Conservation (phyloP, 2,329 filamentous ascomycete species). For the Colletotrichum paranaense region DNA sequence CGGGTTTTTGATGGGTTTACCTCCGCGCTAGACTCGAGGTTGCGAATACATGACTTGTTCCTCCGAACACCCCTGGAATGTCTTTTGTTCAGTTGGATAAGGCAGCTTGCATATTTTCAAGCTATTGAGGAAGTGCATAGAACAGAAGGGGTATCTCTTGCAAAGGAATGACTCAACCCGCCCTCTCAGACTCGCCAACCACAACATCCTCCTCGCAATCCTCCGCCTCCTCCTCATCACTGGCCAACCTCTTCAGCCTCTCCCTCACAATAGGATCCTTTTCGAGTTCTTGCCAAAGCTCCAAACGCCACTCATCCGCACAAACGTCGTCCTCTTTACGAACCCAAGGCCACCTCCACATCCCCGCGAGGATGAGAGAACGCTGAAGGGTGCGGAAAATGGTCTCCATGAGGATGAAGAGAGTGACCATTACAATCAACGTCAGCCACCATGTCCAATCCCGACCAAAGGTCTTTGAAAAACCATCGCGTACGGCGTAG, state of each 20-base stretch:
- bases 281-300: slow-evolving; percentile 70
- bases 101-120: not conserved
- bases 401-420: slow-evolving; percentile 74
- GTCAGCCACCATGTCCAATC: slow-evolving; percentile 81
- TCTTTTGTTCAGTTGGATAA: no score
- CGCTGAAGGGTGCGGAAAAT: slow-evolving; percentile 63
- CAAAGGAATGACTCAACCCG: slow-evolving; percentile 7
- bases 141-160: slow-evolving; percentile 22
- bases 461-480: slow-evolving; percentile 73
- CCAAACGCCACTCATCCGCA: slow-evolving; percentile 62
- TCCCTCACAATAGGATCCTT: slow-evolving; percentile 58
- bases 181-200: not conserved
- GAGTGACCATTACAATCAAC: slow-evolving; percentile 70
- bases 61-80: not conserved
- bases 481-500: slow-evolving; percentile 77
- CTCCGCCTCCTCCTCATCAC: slow-evolving; percentile 44
- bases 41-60: not conserved
- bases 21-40: not conserved
- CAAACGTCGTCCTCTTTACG: slow-evolving; percentile 38
- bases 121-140: not conserved
- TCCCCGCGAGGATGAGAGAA: slow-evolving; percentile 55
- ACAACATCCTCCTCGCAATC: not conserved
- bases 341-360: slow-evolving; percentile 61
- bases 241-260: slow-evolving; percentile 54
- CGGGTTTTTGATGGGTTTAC: not conserved